phyloP scores from a whole-genome alignment of 2,329 filamentous ascomycete genomes.

The Cytospora piceae region DNA sequence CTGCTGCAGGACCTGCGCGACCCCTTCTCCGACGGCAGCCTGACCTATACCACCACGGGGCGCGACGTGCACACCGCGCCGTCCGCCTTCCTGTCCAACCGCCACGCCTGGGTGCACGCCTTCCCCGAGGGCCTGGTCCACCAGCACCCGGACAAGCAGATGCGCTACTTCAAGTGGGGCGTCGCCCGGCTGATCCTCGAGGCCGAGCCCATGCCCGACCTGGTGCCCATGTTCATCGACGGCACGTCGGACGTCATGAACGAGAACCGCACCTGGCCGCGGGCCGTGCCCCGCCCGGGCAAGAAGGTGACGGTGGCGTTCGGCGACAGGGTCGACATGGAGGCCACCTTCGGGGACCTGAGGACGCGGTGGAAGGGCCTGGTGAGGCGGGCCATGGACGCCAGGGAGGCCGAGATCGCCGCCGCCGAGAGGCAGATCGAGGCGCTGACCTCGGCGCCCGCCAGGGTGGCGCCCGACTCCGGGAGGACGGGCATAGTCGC shows the following conservation, averaged over 20 bases:
- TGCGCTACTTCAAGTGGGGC: conserved; percentile 99
- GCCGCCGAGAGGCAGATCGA: conserved; percentile 18
- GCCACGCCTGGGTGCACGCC: conserved; percentile 86
- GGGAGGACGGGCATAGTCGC: conserved; percentile 28
- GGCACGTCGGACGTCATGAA: conserved; percentile 88
- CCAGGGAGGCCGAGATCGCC: conserved; percentile 40
- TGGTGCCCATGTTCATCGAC: conserved; percentile 94
- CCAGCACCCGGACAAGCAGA: conserved; percentile 75
- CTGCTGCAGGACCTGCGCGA: conserved; percentile 39
- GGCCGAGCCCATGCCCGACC: conserved; percentile 80
- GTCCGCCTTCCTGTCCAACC: conserved; percentile 69
- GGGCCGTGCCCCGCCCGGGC: conserved; percentile 76
- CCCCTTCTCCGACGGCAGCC: conserved; percentile 54
- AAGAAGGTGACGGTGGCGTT: conserved; percentile 75
- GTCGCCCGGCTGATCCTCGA: conserved; percentile 90
- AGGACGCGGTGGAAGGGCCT: conserved; percentile 74
- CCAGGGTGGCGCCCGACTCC: conserved; percentile 11
- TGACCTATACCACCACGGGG: conserved; percentile 68
- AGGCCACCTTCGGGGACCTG: conserved; percentile 77
- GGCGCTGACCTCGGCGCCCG: neutral
- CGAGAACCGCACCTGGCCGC: conserved; percentile 77
- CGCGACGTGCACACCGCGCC: conserved; percentile 70
- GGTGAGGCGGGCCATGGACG: conserved; percentile 56
- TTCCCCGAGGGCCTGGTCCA: conserved; percentile 96
- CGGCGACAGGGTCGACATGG: conserved; percentile 75